Conservation (phyloP, 495 filamentous ascomycete genomes). For the Xylaria flabelliformis region DNA sequence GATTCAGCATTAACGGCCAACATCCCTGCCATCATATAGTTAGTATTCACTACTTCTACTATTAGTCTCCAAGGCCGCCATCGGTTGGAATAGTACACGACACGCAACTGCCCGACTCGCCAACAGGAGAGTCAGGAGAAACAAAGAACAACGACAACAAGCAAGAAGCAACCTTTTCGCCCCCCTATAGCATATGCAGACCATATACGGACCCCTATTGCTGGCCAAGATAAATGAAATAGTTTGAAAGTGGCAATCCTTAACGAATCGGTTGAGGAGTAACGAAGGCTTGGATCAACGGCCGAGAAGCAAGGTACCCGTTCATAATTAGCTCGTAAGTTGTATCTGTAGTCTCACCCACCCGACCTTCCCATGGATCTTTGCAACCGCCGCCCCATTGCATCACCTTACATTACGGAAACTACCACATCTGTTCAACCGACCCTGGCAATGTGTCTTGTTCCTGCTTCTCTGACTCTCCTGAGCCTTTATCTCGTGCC, state of each 20-base stretch:
- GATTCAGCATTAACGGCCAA: slow-evolving; percentile 42
- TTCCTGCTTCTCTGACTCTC: slow-evolving; percentile 27
- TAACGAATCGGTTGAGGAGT: slow-evolving; percentile 30
- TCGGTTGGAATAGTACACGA: slow-evolving; percentile 29
- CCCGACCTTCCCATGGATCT: slow-evolving; percentile 18
- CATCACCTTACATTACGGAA: slow-evolving; percentile 3
- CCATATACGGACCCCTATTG: slow-evolving; percentile 14
- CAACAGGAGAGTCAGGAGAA: slow-evolving; percentile 26
- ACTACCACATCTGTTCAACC: slow-evolving; percentile 20
- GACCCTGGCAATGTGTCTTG: slow-evolving; percentile 23
- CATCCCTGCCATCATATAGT: slow-evolving; percentile 37
- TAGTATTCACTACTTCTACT: slow-evolving; percentile 24
- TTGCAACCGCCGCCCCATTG: slow-evolving; percentile 16
- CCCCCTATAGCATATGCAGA: slow-evolving; percentile 15
- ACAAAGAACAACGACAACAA: slow-evolving; percentile 19
- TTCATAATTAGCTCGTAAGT: slow-evolving; percentile 42
- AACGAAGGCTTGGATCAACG: slow-evolving; percentile 38
- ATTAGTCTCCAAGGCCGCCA: slow-evolving; percentile 17
- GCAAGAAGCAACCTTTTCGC: slow-evolving; percentile 17
- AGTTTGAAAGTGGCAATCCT: slow-evolving; percentile 29
- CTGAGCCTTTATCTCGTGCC: slow-evolving; percentile 35
- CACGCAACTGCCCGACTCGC: slow-evolving; percentile 39
- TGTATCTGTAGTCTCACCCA: slow-evolving; percentile 41
- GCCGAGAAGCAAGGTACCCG: slow-evolving; percentile 43
- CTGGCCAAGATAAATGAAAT: slow-evolving; percentile 19